Base-by-base conservation (phyloP, 345 rosid genomes). In the Kernera saxatilis region DNA sequence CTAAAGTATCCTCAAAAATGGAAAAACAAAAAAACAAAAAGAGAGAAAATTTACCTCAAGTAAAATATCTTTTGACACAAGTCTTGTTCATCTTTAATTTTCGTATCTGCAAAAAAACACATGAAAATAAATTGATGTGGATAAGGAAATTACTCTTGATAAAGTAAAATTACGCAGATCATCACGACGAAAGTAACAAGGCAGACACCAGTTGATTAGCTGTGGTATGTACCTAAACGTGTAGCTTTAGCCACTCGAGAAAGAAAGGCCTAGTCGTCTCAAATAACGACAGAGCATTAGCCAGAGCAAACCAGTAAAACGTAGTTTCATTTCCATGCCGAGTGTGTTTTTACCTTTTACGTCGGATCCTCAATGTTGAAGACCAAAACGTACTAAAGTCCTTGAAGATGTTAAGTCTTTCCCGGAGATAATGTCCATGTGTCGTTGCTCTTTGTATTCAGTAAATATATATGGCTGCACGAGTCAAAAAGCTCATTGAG, bases 351-450 rank as follows among this genome's bases (percentile, higher is more conserved):
- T 70, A 89, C 96, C 99, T 82, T 91, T 89, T 29, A 77, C 81
- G 71, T 94, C 98, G 21, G 99, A 94, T 61, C 98, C 97, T 98
- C 98, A 94, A 63, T 94, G 98, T 67, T 94, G 80, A 48, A 94
- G 93, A 43, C 99, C 96, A 82, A 77, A 84, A 29, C 72, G 90
- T 12, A 78, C 90, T n/a, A 49, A 82, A 91, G 67, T 94, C 96
- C 82, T 94, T 89, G 75, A 94, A 69, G 72, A 94, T 88, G 80
- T 84, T 83, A 19, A 91, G 80, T 43, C 98, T 79, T 79, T 94
- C 95, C 83, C 87, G 8, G 98, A 91, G 44, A 84, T 82, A 43
- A 91, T 94, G 80, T 94, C 99, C 97, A 98, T 88, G 71, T 85
- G 89, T 66, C 99, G 84, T 81, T 88, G 98, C 74, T 94, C 95